Conservation (phyloP, 345 rosid species). For the Reutealis trisperma region DNA sequence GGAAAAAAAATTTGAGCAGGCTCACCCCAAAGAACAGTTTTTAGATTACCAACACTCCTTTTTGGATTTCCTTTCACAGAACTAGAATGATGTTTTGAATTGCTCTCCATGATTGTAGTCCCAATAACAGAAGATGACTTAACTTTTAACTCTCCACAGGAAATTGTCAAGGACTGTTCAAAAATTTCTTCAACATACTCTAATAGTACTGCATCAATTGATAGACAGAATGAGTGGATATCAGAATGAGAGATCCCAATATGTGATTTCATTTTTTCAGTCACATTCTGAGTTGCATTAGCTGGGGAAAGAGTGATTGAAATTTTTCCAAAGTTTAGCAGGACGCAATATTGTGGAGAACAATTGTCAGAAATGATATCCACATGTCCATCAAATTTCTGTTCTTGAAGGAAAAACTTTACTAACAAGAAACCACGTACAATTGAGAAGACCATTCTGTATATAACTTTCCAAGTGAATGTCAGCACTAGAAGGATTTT, state of each 20-base stretch:
- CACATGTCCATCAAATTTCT: constrained; percentile 28
- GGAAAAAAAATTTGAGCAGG: constrained; percentile 50
- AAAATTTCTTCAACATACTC: constrained; percentile 45
- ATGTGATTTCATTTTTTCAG: constrained; percentile 38
- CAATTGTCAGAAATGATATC: constrained; percentile 37
- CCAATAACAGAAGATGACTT: constrained; percentile 39
- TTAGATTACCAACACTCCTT: constrained; percentile 37
- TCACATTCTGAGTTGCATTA: constrained; percentile 29
- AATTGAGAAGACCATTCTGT: constrained; percentile 36
- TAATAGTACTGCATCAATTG: constrained; percentile 51
- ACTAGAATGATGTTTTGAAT: constrained; percentile 31
- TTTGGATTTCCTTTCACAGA: constrained; percentile 35
- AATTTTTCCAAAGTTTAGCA: constrained; percentile 56
- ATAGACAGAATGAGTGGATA: constrained; percentile 51
- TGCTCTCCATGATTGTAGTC: constrained; percentile 31
- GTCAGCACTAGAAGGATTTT: constrained; percentile 37
- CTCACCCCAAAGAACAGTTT: constrained; percentile 55
- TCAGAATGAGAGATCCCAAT: constrained; percentile 42
- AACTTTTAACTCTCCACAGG: constrained; percentile 58
- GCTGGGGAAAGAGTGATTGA: constrained; percentile 44
- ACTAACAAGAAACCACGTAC: constrained; percentile 29
- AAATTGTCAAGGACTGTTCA: constrained; percentile 50
- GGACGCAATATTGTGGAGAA: constrained; percentile 39
- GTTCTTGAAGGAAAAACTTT: constrained; percentile 32
- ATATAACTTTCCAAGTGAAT: constrained; percentile 43